These are phyloP conservation scores for Leucosporidium yakuticum DNA, from an alignment of 768 basidiomycete species.

Conservation along the genomic window DNA sequence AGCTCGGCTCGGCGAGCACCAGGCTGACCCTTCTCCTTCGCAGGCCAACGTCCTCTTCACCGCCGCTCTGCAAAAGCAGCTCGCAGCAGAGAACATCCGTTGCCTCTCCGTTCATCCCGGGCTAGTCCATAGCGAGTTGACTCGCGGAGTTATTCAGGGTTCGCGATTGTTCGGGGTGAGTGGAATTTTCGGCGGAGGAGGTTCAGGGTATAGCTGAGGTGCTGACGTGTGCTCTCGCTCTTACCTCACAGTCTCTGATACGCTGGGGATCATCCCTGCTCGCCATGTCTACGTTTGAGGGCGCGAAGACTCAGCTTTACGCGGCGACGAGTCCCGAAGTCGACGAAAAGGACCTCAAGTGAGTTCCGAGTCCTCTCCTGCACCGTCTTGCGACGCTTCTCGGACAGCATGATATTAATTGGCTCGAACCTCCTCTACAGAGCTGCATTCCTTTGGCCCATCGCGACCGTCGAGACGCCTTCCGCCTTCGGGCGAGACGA, in stretches of 20 bases:
- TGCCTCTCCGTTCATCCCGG: slow-evolving; percentile 12
- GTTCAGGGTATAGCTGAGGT: too few species aligned
- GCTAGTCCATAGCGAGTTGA: slow-evolving; percentile 13
- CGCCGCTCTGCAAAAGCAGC: slow-evolving; percentile 8
- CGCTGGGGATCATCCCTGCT: not conserved
- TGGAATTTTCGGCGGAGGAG: not conserved
- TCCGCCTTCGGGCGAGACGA: slow-evolving; percentile 19
- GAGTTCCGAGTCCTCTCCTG: not conserved
- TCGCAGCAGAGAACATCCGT: slow-evolving; percentile 20
- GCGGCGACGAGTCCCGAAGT: slow-evolving; percentile 34
- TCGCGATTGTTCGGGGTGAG: slow-evolving; percentile 9
- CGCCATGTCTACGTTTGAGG: slow-evolving; percentile 37
- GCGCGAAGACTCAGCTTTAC: slow-evolving; percentile 37
- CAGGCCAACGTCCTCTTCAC: slow-evolving; percentile 29
- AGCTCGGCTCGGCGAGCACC: too few species aligned
- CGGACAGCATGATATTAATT: not conserved
- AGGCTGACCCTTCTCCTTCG: not conserved
- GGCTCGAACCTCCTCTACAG: not conserved
- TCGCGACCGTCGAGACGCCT: slow-evolving; percentile 19
- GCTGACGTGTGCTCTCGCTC: not conserved
- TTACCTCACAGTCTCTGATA: not conserved
- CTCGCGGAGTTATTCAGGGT: slow-evolving; percentile 5
- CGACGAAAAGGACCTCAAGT: slow-evolving; percentile 33
- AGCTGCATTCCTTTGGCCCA: slow-evolving; percentile 35
- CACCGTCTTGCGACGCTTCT: not conserved